phyloP scores from a whole-genome alignment of 2,329 filamentous ascomycete genomes.

The Verticillium albo-atrum region DNA sequence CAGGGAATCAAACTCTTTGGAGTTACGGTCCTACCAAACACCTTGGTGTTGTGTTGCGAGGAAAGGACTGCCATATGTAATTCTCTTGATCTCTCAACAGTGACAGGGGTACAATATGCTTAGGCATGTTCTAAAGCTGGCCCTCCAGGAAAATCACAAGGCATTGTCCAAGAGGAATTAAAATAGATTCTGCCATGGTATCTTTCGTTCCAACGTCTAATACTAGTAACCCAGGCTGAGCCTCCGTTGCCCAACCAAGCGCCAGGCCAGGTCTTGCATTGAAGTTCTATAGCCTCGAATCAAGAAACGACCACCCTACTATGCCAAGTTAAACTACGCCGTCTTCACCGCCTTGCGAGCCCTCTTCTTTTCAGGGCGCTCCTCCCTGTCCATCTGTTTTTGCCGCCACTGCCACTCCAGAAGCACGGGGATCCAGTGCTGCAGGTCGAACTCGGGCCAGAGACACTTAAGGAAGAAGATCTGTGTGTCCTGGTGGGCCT shows the following conservation, averaged over 20 bases:
- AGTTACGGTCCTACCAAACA: too few species aligned
- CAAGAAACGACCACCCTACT: neutral
- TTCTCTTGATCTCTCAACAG: too few species aligned
- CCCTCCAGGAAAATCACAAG: too few species aligned
- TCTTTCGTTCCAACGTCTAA: neutral
- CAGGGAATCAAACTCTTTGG: too few species aligned
- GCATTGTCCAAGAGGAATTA: neutral
- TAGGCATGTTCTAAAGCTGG: too few species aligned
- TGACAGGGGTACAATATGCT: too few species aligned
- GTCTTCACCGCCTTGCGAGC: slow-evolving; percentile 3
- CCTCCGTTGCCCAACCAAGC: neutral
- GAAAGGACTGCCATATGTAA: too few species aligned
- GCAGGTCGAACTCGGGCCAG: slow-evolving; percentile 95
- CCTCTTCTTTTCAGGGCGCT: slow-evolving; percentile 30
- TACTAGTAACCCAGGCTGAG: neutral
- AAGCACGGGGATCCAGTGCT: slow-evolving; percentile 87
- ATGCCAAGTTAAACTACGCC: neutral
- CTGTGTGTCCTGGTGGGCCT: slow-evolving; percentile 88
- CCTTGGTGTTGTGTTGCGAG: too few species aligned
- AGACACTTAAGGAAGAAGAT: slow-evolving; percentile 88
- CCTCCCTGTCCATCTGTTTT: slow-evolving; percentile 52
- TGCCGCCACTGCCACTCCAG: slow-evolving; percentile 79
- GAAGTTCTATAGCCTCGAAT: neutral
- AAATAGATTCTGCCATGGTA: neutral
- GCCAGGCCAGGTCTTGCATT: neutral